Base-by-base conservation (phyloP, 805 yeast genomes). In the Candida piceae region DNA sequence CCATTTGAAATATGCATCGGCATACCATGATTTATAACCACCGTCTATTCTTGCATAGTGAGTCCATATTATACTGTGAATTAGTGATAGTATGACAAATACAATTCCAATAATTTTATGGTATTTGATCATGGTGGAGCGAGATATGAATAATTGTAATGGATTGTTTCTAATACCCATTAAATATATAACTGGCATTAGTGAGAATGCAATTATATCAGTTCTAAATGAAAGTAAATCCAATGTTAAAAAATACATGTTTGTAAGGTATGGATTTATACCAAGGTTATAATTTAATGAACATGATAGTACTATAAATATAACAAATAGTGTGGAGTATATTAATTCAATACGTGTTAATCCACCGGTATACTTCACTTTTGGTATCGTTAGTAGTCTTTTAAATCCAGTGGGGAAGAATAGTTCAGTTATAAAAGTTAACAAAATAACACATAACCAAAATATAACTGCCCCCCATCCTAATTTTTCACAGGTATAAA, bases 151-250 rank as follows among this genome's bases (percentile, higher is more conserved):
- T 52, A 62, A 63, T 43, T 74, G 70, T 50, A 84, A 64, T 16
- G 85, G 75, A 51, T 82, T 84, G 56, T 84, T 85, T 49, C 93
- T 66, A 21, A 82, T 81, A 5, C 86, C 85, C 57, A 84, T 80
- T 38, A 82, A 59, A 41, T 75, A 71, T 13, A 78, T 54, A 6
- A 71, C 53, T 1, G 93, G 90, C 39, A 79, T 66, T 33, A 77
- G 40, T 36, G 72, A 74, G 26, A 74, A 57, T 2, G 72, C 58
- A 56, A 74, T 59, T 15, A 76, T 38, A 32, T 73, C 81, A 5
- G 74, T 60, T 56, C 85, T 66, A 53, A 76, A 80, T 29, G 74
- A 77, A 13, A 79, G 59, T 37, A 66, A 40, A 31, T 58, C 67
- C 17, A 55, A 27, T 6, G 44, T 42, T 32, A 48, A 30, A 38